Evolutionary conservation across 2,329 filamentous ascomycete genomes (phyloP), one percentile per base, ranked within the genome.

Genomic region (Chaetomiaceae sp.): DNA sequence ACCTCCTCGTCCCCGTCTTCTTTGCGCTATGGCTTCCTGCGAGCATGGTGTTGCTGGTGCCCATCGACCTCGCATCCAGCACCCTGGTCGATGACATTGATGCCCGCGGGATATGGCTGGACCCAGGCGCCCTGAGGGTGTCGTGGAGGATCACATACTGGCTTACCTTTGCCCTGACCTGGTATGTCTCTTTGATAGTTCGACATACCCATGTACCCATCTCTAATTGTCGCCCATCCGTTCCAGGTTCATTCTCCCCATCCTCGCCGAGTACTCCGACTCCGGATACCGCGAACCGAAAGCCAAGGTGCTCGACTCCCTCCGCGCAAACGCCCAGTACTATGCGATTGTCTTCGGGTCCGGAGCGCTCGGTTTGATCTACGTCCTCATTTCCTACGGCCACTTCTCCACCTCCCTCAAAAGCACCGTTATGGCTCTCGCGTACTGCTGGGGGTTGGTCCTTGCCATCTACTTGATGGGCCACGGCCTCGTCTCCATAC

Each of bases 401-500:
- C 83, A 89, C 60, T 79, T 83, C 21, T 78, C 86, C 53, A 76
- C 74, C 2, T 86, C 85, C 0, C 76, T 97, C 60, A 96, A 95
- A 71, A 85, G 81, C 31, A 74, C 95, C 35, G 78, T 95, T 57
- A 96, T 99, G 88, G 92, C 93, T 13, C 74, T 97, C 53, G 88
- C 92, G 33, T 99, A 99, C 68, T 89, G 89, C 54, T 97, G 91
- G 87, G 90, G 91, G 61, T 72, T 99, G 60, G 77, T 92, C 4
- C 76, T 97, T 46, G 93, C 91, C 40, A 96, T 99, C 55, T 97
- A 96, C 64, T 77, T 99, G 35, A 97, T 99, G 92, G 93, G 93
- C 6, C 93, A 99, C 68, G 93, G 93, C 7, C 76, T 99, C 21
- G 93, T 99, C 27, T 87, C 91, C 1, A 87, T 99, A 51, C 93